Conservation (phyloP, 805 yeast genomes). For the Kuraishia molischiana region DNA sequence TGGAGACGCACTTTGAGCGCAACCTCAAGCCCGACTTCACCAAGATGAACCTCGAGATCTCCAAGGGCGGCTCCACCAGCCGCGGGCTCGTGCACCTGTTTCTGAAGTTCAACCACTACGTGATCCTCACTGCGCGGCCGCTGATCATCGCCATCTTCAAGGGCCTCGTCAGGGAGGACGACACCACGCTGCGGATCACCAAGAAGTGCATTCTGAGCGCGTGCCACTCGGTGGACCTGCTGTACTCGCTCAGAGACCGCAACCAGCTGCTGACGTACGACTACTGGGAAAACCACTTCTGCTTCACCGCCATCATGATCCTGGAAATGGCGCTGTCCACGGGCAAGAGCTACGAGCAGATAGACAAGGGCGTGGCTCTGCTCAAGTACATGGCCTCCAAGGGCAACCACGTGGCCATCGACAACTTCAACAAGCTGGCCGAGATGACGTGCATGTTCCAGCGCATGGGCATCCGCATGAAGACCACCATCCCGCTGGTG, state of each 20-base stretch:
- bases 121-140: constrained; percentile 26
- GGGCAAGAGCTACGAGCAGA: constrained; percentile 4
- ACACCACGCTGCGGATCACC: constrained; percentile 11
- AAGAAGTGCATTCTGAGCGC: constrained; percentile 21
- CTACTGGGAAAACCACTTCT: constrained; percentile 28
- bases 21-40: constrained; percentile 11
- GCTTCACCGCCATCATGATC: constrained; percentile 24
- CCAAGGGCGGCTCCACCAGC: constrained; percentile 1
- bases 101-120: constrained; percentile 23
- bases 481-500: constrained; percentile 5
- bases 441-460: constrained; percentile 12
- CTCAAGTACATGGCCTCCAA: constrained; percentile 17
- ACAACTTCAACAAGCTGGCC: constrained; percentile 14
- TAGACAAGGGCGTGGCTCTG: constrained; percentile 13
- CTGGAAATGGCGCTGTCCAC: constrained; percentile 12
- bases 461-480: constrained; percentile 9
- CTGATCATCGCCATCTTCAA: constrained; percentile 22
- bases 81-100: constrained; percentile 20
- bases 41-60: constrained; percentile 11
- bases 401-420: constrained; percentile 18
- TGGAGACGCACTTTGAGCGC: constrained; percentile 15
- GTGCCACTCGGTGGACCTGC: constrained; percentile 18
- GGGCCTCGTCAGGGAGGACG: constrained; percentile 13
- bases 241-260: constrained; percentile 16
- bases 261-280: constrained; percentile 25